Evolutionary conservation across 805 yeast genomes (phyloP), one percentile per base, ranked within the genome.

Genomic region (Pichia rugopelliculosa): DNA sequence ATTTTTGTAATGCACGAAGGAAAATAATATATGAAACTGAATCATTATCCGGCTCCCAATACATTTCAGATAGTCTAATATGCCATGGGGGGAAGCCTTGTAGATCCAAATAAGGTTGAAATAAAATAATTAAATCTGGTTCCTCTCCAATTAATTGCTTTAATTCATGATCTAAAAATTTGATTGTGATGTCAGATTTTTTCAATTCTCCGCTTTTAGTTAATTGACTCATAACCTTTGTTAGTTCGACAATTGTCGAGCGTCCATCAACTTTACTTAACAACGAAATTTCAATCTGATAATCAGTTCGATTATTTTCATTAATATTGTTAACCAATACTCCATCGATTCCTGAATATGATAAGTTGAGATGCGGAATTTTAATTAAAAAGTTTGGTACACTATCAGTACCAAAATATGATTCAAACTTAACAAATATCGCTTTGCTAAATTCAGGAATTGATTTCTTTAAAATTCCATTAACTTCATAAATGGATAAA

Each of bases 81-180:
- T 91, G 98, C 99, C 99, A 93, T 25, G 99, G 99, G 20, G 98
- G 98, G 64, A 82, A 93, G 17, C 96, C 97, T 65, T 89, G 95
- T 43, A 93, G 74, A 62, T 89, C 95, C 53, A 93, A 71, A 12
- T 74, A 72, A n/a, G 97, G 96, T 20, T 88, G 88, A 63, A 91
- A 93, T 45, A 86, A 68, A 26, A 93, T 71, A 42, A 93, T 70
- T 53, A 93, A 73, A 62, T 93, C 99, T 0, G 99, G 98, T 62
- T 93, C 99, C n/a, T 73, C 74, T 1, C 96, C 93, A 15, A 89
- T 93, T 45, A 88, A 70, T 56, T 80, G 87, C 36, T 72, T 71
- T 52, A 84, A 71, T 59, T 85, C 89, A 51, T 78, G 78, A 63
- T 90, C 91, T 36, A 93, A 77, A 50, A 85, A 72, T 38, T 80